Evolutionary conservation across 306 rosid species (phyloP).

Genomic region (Casuarina cunninghamiana): DNA sequence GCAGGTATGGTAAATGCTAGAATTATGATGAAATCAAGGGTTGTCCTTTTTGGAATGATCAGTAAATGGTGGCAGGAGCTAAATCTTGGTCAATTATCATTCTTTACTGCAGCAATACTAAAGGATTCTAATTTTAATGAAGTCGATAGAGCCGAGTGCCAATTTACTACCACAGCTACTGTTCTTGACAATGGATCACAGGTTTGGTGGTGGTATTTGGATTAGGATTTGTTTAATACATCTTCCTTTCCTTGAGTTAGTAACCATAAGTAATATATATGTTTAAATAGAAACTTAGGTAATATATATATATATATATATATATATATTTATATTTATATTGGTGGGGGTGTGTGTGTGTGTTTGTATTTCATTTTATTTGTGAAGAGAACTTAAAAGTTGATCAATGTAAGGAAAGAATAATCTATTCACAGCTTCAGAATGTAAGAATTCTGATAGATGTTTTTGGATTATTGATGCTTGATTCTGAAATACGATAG

Average conservation of each 20-base stretch:
- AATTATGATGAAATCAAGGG: not conserved
- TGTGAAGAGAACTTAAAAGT: not conserved
- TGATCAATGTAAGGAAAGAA: not conserved
- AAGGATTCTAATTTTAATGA: constrained; percentile 85
- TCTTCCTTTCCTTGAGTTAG: not conserved
- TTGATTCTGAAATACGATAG: too few species aligned
- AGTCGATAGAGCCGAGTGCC: constrained; percentile 95
- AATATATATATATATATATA: too few species aligned
- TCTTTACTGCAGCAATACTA: constrained; percentile 62
- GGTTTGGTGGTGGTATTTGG: constrained; percentile 37
- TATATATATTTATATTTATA: too few species aligned
- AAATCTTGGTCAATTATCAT: constrained; percentile 3
- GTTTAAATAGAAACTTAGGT: not conserved
- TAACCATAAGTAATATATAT: not conserved
- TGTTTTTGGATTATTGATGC: too few species aligned
- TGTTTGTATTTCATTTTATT: too few species aligned
- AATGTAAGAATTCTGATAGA: not conserved
- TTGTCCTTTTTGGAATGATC: constrained; percentile 7
- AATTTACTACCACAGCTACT: constrained; percentile 79
- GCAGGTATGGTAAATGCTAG: constrained; percentile 53
- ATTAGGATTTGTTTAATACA: constrained; percentile 3
- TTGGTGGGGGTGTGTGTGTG: too few species aligned
- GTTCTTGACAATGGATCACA: constrained; percentile 86
- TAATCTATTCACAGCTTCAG: not conserved
- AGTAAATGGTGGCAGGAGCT: not conserved